A percentile compares a stretch with the other conserved stretches of the same genome.
Evolutionary conservation across 441 rosid genomes (phyloP).

Genomic region (Pelargonium cotyledonis): DNA sequence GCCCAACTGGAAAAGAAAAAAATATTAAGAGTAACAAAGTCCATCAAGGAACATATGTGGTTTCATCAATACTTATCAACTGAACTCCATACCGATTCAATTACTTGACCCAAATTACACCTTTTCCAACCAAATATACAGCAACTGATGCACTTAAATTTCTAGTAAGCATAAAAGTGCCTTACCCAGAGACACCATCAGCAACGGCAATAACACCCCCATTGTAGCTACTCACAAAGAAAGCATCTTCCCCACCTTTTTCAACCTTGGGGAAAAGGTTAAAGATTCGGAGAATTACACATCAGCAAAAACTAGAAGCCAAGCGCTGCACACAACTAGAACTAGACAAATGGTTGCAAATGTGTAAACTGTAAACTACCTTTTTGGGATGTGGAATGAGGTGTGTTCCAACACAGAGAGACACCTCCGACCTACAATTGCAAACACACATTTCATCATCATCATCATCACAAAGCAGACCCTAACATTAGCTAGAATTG

Average conservation of each 20-base stretch:
- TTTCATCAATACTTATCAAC: background rate
- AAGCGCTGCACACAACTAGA: background rate
- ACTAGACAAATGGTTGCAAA: background rate
- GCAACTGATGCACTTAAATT: too few species aligned
- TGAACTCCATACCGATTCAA: background rate
- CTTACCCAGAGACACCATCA: slow-evolving; percentile 89
- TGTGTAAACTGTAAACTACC: slow-evolving; percentile 30
- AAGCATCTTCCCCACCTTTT: slow-evolving; percentile 92
- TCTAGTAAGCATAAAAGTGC: background rate
- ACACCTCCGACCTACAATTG: slow-evolving; percentile 38
- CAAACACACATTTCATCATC: too few species aligned
- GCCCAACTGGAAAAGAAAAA: slow-evolving; percentile 59
- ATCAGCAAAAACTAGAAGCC: background rate
- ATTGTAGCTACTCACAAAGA: slow-evolving; percentile 54
- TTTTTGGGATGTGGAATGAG: slow-evolving; percentile 83
- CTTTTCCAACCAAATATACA: background rate
- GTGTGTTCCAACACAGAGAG: slow-evolving; percentile 54
- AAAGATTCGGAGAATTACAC: background rate
- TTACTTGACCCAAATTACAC: background rate
- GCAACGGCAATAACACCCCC: slow-evolving; percentile 90
- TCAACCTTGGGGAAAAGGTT: slow-evolving; percentile 38
- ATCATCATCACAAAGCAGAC: background rate
- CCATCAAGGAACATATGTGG: background rate
- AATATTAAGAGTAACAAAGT: slow-evolving; percentile 1
- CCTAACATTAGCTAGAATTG: background rate